A percentile compares a stretch with the other conserved stretches of the same genome.
phyloP scores from a whole-genome alignment of 2,329 filamentous ascomycete species.

The Beauveria caledonica region DNA sequence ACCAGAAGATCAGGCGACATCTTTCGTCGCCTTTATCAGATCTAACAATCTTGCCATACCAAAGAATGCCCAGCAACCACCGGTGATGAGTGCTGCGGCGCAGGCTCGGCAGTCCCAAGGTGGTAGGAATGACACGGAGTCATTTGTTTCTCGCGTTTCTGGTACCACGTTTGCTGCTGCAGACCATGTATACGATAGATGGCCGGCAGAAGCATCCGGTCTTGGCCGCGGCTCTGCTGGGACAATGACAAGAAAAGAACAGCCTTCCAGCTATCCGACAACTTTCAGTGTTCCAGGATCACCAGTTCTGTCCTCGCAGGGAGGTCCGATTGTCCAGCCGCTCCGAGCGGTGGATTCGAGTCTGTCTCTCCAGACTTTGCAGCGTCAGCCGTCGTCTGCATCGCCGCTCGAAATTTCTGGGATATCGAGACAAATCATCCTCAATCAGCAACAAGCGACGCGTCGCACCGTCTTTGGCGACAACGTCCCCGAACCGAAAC shows the following conservation, averaged over 20 bases:
- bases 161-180: slow-evolving; percentile 26
- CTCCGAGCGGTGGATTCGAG: slow-evolving; percentile 1
- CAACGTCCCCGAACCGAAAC: slow-evolving; percentile 34
- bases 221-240: neutral
- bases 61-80: slow-evolving; percentile 15
- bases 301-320: neutral
- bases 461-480: slow-evolving; percentile 32
- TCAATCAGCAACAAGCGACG: slow-evolving; percentile 36
- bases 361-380: slow-evolving; percentile 17
- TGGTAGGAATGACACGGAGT: slow-evolving; percentile 19
- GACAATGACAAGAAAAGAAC: neutral
- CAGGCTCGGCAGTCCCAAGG: slow-evolving; percentile 17
- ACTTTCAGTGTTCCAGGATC: slow-evolving; percentile 4
- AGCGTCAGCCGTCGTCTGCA: slow-evolving; percentile 13
- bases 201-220: neutral
- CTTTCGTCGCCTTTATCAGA: slow-evolving; percentile 50
- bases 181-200: slow-evolving; percentile 15
- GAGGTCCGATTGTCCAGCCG: neutral
- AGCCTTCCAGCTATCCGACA: neutral
- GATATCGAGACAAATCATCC: slow-evolving; percentile 33
- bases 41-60: slow-evolving; percentile 45
- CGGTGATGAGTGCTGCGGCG: slow-evolving; percentile 16
- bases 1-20: slow-evolving; percentile 48
- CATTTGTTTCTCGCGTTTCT: slow-evolving; percentile 24
- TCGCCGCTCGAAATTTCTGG: slow-evolving; percentile 17